A percentile compares a stretch with the other conserved stretches of the same genome.
phyloP scores from a whole-genome alignment of 805 yeast species.

The Sungouiella blattae region DNA sequence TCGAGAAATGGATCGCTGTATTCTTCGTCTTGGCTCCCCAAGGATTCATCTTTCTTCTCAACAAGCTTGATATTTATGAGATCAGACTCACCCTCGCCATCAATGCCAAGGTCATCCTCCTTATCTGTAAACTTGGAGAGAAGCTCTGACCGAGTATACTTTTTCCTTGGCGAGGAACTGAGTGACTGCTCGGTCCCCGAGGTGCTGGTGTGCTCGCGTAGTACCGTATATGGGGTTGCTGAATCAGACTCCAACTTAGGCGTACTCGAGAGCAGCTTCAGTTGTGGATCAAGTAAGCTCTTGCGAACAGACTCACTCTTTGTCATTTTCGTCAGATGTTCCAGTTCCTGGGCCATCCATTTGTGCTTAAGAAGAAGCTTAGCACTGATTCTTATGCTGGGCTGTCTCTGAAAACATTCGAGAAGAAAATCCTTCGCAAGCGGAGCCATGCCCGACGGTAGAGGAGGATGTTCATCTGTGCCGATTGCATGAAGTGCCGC shows the following conservation, averaged over 20 bases:
- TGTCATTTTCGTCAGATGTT: not conserved
- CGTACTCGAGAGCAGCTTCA: slow-evolving; percentile 2
- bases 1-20: slow-evolving; percentile 37
- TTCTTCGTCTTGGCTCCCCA: slow-evolving; percentile 14
- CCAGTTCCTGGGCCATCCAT: slow-evolving; percentile 46
- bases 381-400: slow-evolving; percentile 56
- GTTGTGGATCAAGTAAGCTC: not conserved
- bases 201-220: no score
- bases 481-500: slow-evolving; percentile 83
- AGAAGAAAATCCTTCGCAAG: slow-evolving; percentile 53
- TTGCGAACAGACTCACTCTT: not conserved
- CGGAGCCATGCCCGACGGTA: slow-evolving; percentile 51
- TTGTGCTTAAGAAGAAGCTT: slow-evolving; percentile 51
- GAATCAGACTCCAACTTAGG: no score
- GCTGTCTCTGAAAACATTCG: slow-evolving; percentile 71
- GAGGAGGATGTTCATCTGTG: slow-evolving; percentile 64
- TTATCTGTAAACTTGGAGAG: slow-evolving; percentile 1
- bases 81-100: not conserved
- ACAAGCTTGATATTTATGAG: not conserved
- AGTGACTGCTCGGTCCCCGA: not conserved
- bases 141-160: slow-evolving; percentile 1
- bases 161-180: not conserved
- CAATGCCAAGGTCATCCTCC: not conserved
- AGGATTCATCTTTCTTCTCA: not conserved
- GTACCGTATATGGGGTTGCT: no score